Conservation (phyloP, 2,329 filamentous ascomycete genomes). For the Biscogniauxia sp. region DNA sequence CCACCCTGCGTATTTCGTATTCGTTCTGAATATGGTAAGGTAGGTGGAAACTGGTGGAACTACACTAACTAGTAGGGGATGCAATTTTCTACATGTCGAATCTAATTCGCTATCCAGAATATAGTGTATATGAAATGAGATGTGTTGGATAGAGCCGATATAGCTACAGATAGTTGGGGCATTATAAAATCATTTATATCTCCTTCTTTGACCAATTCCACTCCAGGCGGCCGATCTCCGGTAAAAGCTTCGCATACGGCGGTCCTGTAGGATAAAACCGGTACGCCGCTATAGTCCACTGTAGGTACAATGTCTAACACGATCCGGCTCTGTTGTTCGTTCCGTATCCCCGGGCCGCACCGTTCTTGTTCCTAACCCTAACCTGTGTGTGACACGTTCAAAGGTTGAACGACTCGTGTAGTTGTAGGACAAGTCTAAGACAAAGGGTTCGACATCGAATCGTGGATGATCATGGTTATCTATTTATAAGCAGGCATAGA, state of each 20-base stretch:
- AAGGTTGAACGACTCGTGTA: background rate
- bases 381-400: background rate
- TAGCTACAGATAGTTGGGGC: too few species aligned
- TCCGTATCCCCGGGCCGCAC: background rate
- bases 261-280: background rate
- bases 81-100: too few species aligned
- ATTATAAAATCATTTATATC: too few species aligned
- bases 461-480: background rate
- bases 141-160: too few species aligned
- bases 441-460: background rate
- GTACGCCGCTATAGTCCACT: background rate
- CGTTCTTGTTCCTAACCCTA: background rate
- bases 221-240: background rate
- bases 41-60: background rate
- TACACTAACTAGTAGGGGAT: too few species aligned
- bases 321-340: background rate
- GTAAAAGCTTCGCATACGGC: background rate
- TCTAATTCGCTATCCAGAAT: too few species aligned
- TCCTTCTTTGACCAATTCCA: background rate
- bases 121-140: too few species aligned
- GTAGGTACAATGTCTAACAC: background rate
- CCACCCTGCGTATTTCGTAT: background rate
- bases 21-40: background rate
- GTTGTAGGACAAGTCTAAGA: background rate
- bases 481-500: background rate